Conservation (phyloP, 208 protist species). For the Trypanosoma lewisi region DNA sequence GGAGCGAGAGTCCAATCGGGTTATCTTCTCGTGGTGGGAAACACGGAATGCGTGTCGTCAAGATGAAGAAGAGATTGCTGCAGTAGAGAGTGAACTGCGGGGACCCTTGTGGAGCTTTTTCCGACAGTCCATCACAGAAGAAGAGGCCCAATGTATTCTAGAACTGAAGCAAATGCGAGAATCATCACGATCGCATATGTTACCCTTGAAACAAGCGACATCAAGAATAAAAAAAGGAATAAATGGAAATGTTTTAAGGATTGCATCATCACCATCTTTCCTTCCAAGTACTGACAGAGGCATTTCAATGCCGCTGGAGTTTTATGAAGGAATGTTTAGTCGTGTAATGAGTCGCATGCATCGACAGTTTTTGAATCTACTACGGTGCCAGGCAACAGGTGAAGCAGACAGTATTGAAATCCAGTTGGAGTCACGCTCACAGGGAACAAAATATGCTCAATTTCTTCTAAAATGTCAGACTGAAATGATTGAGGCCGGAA, state of each 20-base stretch:
- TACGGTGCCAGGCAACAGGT: constrained; percentile 9
- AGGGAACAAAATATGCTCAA: constrained; percentile 8
- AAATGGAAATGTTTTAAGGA: neutral
- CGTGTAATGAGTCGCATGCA: constrained; percentile 19
- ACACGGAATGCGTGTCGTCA: constrained; percentile 40
- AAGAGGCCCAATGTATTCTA: constrained; percentile 49
- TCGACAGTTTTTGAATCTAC: constrained; percentile 18
- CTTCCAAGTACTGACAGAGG: constrained; percentile 14
- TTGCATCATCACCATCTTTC: neutral
- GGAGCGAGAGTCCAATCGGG: constrained; percentile 18
- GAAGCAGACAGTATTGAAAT: constrained; percentile 16
- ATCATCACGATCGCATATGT: neutral
- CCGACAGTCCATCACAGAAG: constrained; percentile 43
- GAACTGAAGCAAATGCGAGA: constrained; percentile 23
- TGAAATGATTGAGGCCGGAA: constrained; percentile 14
- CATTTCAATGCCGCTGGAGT: constrained; percentile 22
- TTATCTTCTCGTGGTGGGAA: constrained; percentile 63
- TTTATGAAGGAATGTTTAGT: constrained; percentile 26
- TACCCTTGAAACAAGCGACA: constrained; percentile 9
- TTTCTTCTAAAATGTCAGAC: constrained; percentile 15
- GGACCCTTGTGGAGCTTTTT: constrained; percentile 37
- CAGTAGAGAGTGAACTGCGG: constrained; percentile 34
- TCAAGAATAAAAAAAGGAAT: neutral
- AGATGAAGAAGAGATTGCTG: constrained; percentile 21
- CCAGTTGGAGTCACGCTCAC: neutral